Evolutionary conservation across 345 rosid genomes (phyloP).

Genomic region (Eucalyptus sp.): DNA sequence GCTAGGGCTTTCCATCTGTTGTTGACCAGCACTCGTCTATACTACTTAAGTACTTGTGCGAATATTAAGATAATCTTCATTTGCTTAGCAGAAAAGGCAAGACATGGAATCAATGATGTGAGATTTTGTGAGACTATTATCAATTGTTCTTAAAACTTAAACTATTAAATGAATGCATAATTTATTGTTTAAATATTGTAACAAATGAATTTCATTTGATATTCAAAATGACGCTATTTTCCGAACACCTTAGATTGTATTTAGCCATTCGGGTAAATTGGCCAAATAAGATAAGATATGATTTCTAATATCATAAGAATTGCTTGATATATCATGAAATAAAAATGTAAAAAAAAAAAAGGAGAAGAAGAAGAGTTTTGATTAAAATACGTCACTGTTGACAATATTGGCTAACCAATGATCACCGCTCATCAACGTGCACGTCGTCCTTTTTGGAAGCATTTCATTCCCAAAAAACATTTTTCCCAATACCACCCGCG

Average conservation of each 20-base stretch:
- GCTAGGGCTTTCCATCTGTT: not conserved
- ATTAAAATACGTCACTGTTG: not conserved
- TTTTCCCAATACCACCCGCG: not conserved
- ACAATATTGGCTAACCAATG: not conserved
- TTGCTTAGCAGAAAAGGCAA: not conserved
- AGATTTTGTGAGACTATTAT: fast-evolving
- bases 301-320: not conserved
- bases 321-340: fast-evolving
- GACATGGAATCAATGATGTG: not conserved
- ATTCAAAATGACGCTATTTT: too few relatives aligned
- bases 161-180: fast-evolving
- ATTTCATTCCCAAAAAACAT: not conserved
- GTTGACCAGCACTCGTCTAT: not conserved
- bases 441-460: not conserved
- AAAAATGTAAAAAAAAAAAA: too few relatives aligned
- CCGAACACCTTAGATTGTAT: not conserved
- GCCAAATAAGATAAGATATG: not conserved
- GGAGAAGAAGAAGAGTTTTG: too few relatives aligned
- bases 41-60: not conserved
- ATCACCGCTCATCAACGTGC: not conserved
- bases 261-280: not conserved
- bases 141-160: too few relatives aligned
- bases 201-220: fast-evolving
- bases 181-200: too few relatives aligned
- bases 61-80: not conserved